phyloP scores from a whole-genome alignment of 2,329 filamentous ascomycete genomes.

The Daldinia eschscholtzii region DNA sequence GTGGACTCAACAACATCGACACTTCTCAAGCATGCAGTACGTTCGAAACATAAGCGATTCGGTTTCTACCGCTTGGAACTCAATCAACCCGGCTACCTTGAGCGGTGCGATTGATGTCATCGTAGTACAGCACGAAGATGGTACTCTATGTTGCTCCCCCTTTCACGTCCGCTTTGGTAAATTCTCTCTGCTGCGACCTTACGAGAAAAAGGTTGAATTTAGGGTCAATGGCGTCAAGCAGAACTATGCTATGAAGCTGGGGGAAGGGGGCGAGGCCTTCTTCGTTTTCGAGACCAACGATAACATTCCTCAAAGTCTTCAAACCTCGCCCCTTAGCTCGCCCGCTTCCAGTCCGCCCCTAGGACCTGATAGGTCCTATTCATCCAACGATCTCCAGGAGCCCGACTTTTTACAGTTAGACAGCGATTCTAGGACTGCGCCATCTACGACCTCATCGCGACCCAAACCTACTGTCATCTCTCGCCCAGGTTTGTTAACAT shows the following conservation, averaged over 20 bases:
- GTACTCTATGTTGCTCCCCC: slow-evolving; percentile 87
- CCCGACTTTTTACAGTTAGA: slow-evolving; percentile 78
- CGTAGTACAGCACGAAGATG: slow-evolving; percentile 96
- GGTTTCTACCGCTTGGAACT: slow-evolving; percentile 99
- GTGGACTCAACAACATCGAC: slow-evolving; percentile 6
- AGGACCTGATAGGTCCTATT: slow-evolving; percentile 58
- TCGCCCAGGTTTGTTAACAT: slow-evolving; percentile 38
- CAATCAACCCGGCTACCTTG: slow-evolving; percentile 96
- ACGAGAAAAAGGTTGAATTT: slow-evolving; percentile 99
- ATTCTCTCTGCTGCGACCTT: slow-evolving; percentile 93
- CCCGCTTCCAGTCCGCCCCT: slow-evolving; percentile 87
- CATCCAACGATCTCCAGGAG: slow-evolving; percentile 67
- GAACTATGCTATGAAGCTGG: slow-evolving; percentile 97
- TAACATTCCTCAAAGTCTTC: slow-evolving; percentile 89
- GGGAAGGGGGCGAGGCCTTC: slow-evolving; percentile 97
- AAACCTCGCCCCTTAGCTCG: slow-evolving; percentile 94
- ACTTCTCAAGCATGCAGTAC: slow-evolving; percentile 83
- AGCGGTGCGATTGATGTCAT: slow-evolving; percentile 99
- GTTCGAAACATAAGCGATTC: slow-evolving; percentile 94
- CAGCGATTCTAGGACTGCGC: slow-evolving; percentile 55
- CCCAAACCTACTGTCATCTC: slow-evolving; percentile 60
- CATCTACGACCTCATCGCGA: slow-evolving; percentile 56
- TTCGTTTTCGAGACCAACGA: slow-evolving; percentile 98
- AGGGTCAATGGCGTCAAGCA: slow-evolving; percentile 92
- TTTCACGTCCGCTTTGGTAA: slow-evolving; percentile 99